Base-by-base conservation (phyloP, 257 asterid species). In the Dorcoceras hygrometricum region DNA sequence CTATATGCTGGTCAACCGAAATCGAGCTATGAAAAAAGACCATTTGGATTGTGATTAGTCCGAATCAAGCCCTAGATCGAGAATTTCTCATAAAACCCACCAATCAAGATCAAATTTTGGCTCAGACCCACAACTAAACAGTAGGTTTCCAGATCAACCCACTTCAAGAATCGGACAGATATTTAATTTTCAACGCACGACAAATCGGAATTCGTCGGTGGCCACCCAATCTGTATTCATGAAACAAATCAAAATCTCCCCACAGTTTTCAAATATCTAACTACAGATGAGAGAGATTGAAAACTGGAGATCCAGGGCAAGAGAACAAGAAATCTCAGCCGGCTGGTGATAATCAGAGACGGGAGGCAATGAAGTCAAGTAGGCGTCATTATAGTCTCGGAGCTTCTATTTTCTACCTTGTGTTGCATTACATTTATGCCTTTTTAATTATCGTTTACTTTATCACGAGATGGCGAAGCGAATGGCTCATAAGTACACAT, bases 31-130 rank as follows among this genome's bases (percentile, higher is more conserved):
- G 81, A 74, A 86, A 81, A 86, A 76, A 75, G 90, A 93, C 84
- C 99, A 93, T 93, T 79, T 86, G 96, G 83, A 72, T 81, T 71
- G 55, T 62, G 74, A 80, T 78, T 64, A 66, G 80, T 77, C 57
- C 64, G 39, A 22, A 25, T 48, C 67, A 67, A 48, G 54, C 32
- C 19, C 73, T 76, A 75, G 81, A 85, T 75, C 68, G 73, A 73
- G 74, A 77, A 74, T 75, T 73, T 74, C 65, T 27, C 73, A 59
- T n/a, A 70, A 19, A 77, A 66, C 61, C 77, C 75, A 69, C 72
- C 71, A 28, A 68, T 70, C 67, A 4, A 73, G 73, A 63, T 62
- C 77, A 29, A 79, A 68, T 57, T 61, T 43, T 27, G 64, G 70
- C 77, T 69, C 81, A 75, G 31, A 70, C 74, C 80, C 77, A 61